Conservation (phyloP, 192 early-diverging fungal genomes). For the Fimicolochytrium jonesii region DNA sequence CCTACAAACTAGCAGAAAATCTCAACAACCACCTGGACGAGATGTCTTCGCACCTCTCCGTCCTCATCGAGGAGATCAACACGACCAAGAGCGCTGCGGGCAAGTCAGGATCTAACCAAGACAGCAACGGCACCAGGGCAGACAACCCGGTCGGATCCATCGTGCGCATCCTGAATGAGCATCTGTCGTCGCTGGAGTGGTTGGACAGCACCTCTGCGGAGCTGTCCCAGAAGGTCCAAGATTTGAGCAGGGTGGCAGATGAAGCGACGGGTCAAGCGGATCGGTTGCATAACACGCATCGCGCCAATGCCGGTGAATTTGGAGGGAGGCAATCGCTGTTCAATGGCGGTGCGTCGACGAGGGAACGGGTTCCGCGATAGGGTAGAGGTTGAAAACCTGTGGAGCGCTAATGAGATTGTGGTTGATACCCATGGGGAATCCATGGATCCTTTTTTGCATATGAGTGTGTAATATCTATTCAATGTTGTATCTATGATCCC, state of each 20-base stretch:
- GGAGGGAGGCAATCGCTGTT: background rate
- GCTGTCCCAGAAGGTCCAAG: constrained; percentile 55
- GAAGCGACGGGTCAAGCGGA: constrained; percentile 28
- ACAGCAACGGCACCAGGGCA: constrained; percentile 19
- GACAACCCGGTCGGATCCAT: constrained; percentile 68
- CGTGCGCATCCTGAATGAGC: constrained; percentile 83
- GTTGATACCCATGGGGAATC: too few species aligned
- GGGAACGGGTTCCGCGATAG: background rate
- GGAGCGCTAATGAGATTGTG: too few species aligned
- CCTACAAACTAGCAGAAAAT: constrained; percentile 81
- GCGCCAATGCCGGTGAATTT: background rate
- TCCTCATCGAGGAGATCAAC: constrained; percentile 88
- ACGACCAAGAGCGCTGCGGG: constrained; percentile 27
- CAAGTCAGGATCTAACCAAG: background rate
- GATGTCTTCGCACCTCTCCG: constrained; percentile 70
- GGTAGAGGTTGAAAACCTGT: too few species aligned
- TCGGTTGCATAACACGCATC: constrained; percentile 23
- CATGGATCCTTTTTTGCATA: too few species aligned
- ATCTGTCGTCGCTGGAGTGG: constrained; percentile 92
- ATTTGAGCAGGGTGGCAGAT: constrained; percentile 37
- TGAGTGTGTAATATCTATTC: too few species aligned
- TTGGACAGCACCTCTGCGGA: constrained; percentile 65
- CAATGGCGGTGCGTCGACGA: background rate
- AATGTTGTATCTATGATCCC: too few species aligned
- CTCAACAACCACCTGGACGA: constrained; percentile 85